Evolutionary conservation across 2,329 filamentous ascomycete genomes (phyloP), one percentile per base, ranked within the genome.

Genomic region (Sporothrix brunneoviolacea): DNA sequence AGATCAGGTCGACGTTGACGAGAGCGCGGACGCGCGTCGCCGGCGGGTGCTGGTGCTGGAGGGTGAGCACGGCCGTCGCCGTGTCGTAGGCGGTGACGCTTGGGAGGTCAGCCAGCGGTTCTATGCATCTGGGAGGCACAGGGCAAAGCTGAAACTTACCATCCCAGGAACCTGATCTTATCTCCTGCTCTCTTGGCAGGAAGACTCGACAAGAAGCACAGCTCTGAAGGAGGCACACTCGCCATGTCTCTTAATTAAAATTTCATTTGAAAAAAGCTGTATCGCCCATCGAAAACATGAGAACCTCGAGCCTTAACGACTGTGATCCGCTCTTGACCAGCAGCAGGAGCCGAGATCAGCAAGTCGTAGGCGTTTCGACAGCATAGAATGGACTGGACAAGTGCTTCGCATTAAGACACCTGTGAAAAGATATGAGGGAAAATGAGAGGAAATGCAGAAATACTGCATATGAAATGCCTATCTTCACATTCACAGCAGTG

Each of bases 81-180:
- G 75, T 71, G 19, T 71, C 70, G 58, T 81, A 80, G 30, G 66
- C 68, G 15, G 63, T 69, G 49, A 81, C 74, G 61, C 78, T 81
- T 57, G 24, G 3, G 5, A 15, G 4, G 18, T 4, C 3, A 10
- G 18, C 24, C 8, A 39, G 37, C 24, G 24, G 24, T 10, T 10
- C 6, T 10, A 13, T 24, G 8, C 8, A 9, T 13, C 9, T 5
- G 19, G 18, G 37, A n/a, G n/a, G n/a, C n/a, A n/a, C n/a, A n/a
- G n/a, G n/a, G n/a, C n/a, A n/a, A n/a, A n/a, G n/a, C n/a, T n/a
- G 22, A 2, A 27, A 51, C 82, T 70, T 76, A 95, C 91, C 91
- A 96, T 67, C 89, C 91, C 45, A 97, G 69, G 66, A 97, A 95
- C 54, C 91, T 84, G 54, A 96, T 84, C 70, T 97, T 97, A n/a